Evolutionary conservation across 2,329 filamentous ascomycete species (phyloP), one percentile per base, ranked within the genome.

Genomic region (Podosphaera aphanis): DNA sequence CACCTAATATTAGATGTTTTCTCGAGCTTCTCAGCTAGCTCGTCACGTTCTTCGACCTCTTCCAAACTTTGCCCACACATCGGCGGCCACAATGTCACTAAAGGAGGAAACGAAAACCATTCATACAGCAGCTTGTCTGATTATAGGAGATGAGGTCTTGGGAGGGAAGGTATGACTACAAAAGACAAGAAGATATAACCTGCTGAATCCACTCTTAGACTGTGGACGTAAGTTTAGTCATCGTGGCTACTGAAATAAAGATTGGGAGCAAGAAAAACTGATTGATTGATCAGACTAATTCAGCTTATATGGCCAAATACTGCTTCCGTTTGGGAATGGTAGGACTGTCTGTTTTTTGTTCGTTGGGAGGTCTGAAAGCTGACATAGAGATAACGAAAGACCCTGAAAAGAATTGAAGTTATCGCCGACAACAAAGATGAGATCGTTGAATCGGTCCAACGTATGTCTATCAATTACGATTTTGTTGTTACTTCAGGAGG

Each of bases 61-160:
- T 5, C 69, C 73, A n/a, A 70, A 68, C 53, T 70, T 69, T 60
- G 64, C 67, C 21, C 68, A 72, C 55, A 61, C 29, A 7, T 59
- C 56, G 35, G 55, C 55, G 10, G 54, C 54, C 16, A 46, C 46
- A 3, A 27, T 46, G 40, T 36, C 47, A 19, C 46, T 21, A 8
- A 48, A 45, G 36, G 66, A 69, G 48, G 67, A 73, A 56, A 66
- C 70, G 55, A 69, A 77, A 57, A 76, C 71, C 49, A 92, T 95
- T 54, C 77, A 84, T 59, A 94, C 86, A 41, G 90, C 88, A 10
- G 88, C 81, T 47, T 93, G 84, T 61, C 64, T 95, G 51, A 85
- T 98, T 49, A 95, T 98, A 56, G 88, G 88, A n/a, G 88, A 95
- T 63, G 88, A 94, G 62, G 85, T 95, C 4, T 69, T 95, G 3